Percentiles rank a stretch among this genome's conserved stretches.
Conservation (phyloP, 768 basidiomycete species). For the Collybiopsis confluens region DNA sequence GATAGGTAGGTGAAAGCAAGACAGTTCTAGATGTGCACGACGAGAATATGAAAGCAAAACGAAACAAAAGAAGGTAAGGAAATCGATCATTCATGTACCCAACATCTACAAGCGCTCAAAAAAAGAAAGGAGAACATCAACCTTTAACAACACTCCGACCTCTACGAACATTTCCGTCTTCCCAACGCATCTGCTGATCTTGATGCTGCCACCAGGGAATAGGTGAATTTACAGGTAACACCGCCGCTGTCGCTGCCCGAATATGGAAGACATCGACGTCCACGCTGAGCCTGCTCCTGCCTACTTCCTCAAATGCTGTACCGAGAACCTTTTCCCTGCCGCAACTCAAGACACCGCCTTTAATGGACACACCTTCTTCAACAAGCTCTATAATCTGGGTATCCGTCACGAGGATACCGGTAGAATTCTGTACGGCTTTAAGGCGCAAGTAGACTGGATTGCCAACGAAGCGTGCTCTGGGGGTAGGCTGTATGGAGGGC, state of each 20-base stretch:
- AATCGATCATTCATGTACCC: background rate
- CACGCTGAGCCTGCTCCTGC: constrained; percentile 1
- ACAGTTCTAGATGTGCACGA: no score
- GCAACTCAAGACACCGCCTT: background rate
- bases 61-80: no score
- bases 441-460: constrained; percentile 7
- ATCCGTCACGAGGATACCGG: background rate
- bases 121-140: background rate
- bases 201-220: background rate
- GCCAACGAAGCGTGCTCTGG: background rate
- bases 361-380: background rate
- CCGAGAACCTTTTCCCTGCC: constrained; percentile 6
- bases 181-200: background rate
- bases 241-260: background rate
- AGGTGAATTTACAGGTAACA: background rate
- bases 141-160: constrained; percentile 5
- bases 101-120: background rate
- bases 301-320: constrained; percentile 5
- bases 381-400: background rate
- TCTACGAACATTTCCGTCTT: constrained; percentile 7
- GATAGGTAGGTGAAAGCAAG: no score
- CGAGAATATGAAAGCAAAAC: no score
- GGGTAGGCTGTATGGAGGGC: background rate
- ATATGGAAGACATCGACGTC: background rate
- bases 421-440: constrained; percentile 6